phyloP scores from a whole-genome alignment of 2,329 filamentous ascomycete genomes.

The Chaetomium strumarium region DNA sequence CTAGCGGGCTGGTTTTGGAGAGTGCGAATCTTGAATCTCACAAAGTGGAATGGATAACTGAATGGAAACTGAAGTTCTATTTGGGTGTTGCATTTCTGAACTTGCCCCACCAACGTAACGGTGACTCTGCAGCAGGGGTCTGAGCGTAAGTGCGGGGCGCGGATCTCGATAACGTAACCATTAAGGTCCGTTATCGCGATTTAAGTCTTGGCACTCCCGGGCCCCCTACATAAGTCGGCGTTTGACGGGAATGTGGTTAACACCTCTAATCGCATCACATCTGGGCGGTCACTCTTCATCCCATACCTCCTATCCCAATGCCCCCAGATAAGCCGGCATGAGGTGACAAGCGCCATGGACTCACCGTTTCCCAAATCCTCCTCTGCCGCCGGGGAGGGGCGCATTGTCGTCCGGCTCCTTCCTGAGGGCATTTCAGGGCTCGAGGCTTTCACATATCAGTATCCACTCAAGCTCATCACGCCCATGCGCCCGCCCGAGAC shows the following conservation, averaged over 20 bases:
- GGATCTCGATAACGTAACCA: too few relatives aligned
- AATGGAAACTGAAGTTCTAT: conserved; percentile 2
- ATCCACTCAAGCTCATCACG: conserved; percentile 88
- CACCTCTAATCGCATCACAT: not conserved
- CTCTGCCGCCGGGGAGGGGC: conserved; percentile 70
- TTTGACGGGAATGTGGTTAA: too few relatives aligned
- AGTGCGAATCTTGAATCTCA: not conserved
- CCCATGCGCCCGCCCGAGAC: conserved; percentile 61
- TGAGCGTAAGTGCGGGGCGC: not conserved
- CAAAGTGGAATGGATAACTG: not conserved
- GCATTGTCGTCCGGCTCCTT: conserved; percentile 65
- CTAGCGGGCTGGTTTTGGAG: not conserved
- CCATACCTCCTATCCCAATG: not conserved
- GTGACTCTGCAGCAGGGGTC: conserved; percentile 2
- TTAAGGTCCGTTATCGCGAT: too few relatives aligned
- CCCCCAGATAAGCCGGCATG: conserved; percentile 8
- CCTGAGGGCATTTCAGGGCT: conserved; percentile 68
- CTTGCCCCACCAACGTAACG: conserved; percentile 7
- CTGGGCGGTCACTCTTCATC: not conserved
- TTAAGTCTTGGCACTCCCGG: too few relatives aligned
- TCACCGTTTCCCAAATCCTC: conserved; percentile 75
- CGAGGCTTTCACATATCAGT: conserved; percentile 76
- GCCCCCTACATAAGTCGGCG: too few relatives aligned
- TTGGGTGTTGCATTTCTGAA: conserved; percentile 15
- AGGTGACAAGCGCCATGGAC: conserved; percentile 34